Evolutionary conservation across 1,284 basidiomycete species (phyloP).

Genomic region (Irpex rosettiformis): DNA sequence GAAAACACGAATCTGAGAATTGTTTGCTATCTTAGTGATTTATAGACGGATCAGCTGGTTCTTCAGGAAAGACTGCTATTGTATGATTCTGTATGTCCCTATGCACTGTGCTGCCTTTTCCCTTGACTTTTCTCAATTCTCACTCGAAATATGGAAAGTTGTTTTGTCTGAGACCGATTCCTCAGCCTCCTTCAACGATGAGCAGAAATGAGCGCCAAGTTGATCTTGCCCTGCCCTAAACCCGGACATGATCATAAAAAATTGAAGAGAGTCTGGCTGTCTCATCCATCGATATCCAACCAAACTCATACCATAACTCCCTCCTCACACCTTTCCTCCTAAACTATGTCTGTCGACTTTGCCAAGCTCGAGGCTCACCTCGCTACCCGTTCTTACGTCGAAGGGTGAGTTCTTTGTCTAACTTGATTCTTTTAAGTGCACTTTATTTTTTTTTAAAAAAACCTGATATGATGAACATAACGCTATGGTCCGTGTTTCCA

Average conservation of each 20-base stretch:
- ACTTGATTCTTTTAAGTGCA: not conserved
- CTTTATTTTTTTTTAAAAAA: conserved; percentile 13
- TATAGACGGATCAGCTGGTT: no score
- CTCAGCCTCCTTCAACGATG: no score
- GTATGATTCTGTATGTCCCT: no score
- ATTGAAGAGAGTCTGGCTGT: not conserved
- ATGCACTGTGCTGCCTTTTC: no score
- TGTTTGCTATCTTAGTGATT: no score
- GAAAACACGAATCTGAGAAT: not conserved
- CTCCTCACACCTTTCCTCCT: conserved; percentile 4
- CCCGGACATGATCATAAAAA: conserved; percentile 10
- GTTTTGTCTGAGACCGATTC: no score
- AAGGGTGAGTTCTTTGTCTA: conserved; percentile 68
- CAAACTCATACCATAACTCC: not conserved
- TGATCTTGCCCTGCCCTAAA: conserved; percentile 18
- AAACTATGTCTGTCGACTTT: conserved; percentile 70
- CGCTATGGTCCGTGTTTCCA: conserved; percentile 99
- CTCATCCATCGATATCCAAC: conserved; percentile 12
- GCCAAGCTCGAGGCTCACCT: conserved; percentile 84
- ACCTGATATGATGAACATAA: conserved; percentile 78
- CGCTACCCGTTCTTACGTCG: conserved; percentile 81
- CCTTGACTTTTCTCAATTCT: no score
- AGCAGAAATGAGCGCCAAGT: no score
- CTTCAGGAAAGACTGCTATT: no score
- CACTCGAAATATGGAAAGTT: no score